Evolutionary conservation across 352 stramenopile genomes (phyloP).

Genomic region (Globisporangium rhizosaccharum): DNA sequence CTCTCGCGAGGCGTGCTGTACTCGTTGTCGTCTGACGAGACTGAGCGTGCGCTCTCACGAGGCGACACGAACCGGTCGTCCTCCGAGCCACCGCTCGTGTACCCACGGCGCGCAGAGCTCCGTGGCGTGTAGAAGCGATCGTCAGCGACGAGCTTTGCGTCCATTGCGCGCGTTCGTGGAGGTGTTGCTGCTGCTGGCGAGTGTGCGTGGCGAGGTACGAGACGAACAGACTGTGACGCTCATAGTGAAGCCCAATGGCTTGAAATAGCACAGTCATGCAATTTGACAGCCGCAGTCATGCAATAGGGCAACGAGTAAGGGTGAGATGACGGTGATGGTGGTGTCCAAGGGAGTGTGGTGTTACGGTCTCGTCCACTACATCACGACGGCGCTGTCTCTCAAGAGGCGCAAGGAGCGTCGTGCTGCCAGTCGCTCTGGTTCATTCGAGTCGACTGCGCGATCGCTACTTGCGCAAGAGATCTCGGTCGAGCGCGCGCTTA

Average conservation of each 20-base stretch:
- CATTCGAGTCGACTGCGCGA: neutral
- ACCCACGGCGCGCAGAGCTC: conserved; percentile 48
- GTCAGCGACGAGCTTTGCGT: conserved; percentile 33
- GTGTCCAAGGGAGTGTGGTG: no score
- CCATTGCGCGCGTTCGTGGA: conserved; percentile 19
- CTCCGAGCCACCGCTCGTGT: conserved; percentile 46
- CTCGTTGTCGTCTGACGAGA: conserved; percentile 61
- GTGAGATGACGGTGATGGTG: no score
- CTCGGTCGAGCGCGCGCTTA: conserved; percentile 22
- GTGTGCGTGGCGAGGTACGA: no score
- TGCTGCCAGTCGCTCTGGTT: no score
- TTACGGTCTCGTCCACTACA: no score
- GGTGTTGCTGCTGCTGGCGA: neutral
- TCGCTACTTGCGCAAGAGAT: neutral
- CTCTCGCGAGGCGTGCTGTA: conserved; percentile 51
- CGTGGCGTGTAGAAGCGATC: conserved; percentile 66
- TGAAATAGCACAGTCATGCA: no score
- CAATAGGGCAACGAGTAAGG: no score
- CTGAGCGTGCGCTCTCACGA: conserved; percentile 47
- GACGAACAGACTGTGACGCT: no score
- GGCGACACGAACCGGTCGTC: conserved; percentile 59
- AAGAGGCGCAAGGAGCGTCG: no score
- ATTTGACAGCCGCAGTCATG: no score
- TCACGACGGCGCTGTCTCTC: no score
- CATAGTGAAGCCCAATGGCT: no score